Evolutionary conservation across 2,329 filamentous ascomycete species (phyloP).

Genomic region (Tolypocladium amazonense): DNA sequence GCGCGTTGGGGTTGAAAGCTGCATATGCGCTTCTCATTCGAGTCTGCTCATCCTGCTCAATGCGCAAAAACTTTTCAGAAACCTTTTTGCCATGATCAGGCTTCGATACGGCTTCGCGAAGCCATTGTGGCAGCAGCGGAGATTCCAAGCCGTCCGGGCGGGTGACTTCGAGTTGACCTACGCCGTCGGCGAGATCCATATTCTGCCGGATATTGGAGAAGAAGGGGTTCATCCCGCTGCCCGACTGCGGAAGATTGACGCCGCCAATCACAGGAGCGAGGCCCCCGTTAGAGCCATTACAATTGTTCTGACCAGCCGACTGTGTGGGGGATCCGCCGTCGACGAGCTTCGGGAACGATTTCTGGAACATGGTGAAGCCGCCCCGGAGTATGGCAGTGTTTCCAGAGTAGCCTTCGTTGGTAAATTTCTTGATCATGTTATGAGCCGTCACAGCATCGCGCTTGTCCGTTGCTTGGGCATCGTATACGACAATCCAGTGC

Average conservation of each 20-base stretch:
- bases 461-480: constrained; percentile 62
- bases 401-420: constrained; percentile 70
- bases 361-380: constrained; percentile 67
- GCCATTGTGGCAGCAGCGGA: constrained; percentile 61
- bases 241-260: constrained; percentile 64
- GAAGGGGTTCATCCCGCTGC: constrained; percentile 71
- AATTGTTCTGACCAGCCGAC: constrained; percentile 4
- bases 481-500: constrained; percentile 78
- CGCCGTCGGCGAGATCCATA: constrained; percentile 86
- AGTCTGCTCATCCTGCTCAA: constrained; percentile 77
- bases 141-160: constrained; percentile 34
- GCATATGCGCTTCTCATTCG: constrained; percentile 78
- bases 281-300: constrained; percentile 22
- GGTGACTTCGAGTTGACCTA: constrained; percentile 63
- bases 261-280: constrained; percentile 74
- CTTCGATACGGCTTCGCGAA: constrained; percentile 55
- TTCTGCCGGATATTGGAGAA: constrained; percentile 96
- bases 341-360: constrained; percentile 53
- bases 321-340: constrained; percentile 35
- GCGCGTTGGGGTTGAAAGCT: constrained; percentile 30
- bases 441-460: constrained; percentile 72
- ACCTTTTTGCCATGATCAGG: constrained; percentile 69
- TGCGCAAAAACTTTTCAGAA: constrained; percentile 70
- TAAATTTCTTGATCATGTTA: constrained; percentile 91
- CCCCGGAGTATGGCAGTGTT: constrained; percentile 66